Percentiles rank a stretch among this genome's conserved stretches.
Evolutionary conservation across 805 yeast genomes (phyloP).

Genomic region (Wickerhamiella brachini): DNA sequence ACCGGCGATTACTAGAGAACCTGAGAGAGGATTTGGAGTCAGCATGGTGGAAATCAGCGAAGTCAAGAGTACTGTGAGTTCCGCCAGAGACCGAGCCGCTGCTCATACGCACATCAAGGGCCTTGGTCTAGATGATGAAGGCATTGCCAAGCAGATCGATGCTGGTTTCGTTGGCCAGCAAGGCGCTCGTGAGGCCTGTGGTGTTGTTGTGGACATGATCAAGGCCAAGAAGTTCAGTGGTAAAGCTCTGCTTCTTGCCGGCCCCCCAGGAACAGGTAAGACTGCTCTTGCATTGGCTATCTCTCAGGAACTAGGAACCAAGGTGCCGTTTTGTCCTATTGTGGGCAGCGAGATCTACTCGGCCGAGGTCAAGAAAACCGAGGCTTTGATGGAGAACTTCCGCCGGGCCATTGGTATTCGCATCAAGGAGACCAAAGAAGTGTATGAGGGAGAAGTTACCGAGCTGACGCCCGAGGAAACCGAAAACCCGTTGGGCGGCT

Average conservation of each 20-base stretch:
- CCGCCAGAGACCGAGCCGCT: constrained; percentile 56
- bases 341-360: constrained; percentile 90
- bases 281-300: constrained; percentile 94
- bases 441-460: constrained; percentile 95
- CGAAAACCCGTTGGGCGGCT: constrained; percentile 93
- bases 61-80: constrained; percentile 37
- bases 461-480: constrained; percentile 93
- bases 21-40: neutral
- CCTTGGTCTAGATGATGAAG: constrained; percentile 81
- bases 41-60: constrained; percentile 67
- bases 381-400: constrained; percentile 90
- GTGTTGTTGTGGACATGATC: constrained; percentile 85
- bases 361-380: constrained; percentile 95
- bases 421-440: constrained; percentile 93
- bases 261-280: constrained; percentile 97
- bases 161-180: constrained; percentile 80
- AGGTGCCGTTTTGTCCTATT: constrained; percentile 94
- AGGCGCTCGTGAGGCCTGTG: constrained; percentile 69
- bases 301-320: constrained; percentile 91
- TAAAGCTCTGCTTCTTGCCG: constrained; percentile 88
- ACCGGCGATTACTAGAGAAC: neutral
- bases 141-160: constrained; percentile 68
- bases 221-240: constrained; percentile 89
- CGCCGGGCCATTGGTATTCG: constrained; percentile 92
- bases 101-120: constrained; percentile 97